phyloP scores from a whole-genome alignment of 2,329 filamentous ascomycete species.

The Hymenoscyphus linearis region DNA sequence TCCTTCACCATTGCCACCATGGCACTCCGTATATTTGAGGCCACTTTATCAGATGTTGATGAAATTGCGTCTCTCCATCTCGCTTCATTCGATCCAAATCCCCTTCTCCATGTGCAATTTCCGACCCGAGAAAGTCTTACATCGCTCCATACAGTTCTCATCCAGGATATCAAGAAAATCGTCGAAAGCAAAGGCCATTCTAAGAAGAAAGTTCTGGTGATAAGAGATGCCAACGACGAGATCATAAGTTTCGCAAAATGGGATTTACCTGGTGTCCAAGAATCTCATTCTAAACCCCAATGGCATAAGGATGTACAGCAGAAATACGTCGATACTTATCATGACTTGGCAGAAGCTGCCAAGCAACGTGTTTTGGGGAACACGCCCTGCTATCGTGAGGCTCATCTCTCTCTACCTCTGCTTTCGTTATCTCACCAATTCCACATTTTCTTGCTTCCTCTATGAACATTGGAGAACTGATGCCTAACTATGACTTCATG shows the following conservation, averaged over 20 bases:
- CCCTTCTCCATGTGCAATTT: constrained; percentile 26
- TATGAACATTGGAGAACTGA: not conserved
- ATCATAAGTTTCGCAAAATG: constrained; percentile 29
- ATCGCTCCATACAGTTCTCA: constrained; percentile 17
- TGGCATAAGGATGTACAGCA: constrained; percentile 20
- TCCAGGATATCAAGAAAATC: constrained; percentile 14
- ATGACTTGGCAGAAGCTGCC: constrained; percentile 16
- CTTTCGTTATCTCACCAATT: not conserved
- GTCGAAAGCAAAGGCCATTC: constrained; percentile 11
- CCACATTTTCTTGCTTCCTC: not conserved
- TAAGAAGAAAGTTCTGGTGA: constrained; percentile 20
- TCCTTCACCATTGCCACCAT: not conserved
- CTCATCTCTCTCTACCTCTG: not conserved
- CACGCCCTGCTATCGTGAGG: constrained; percentile 26
- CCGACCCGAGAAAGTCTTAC: constrained; percentile 19
- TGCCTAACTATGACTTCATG: not conserved
- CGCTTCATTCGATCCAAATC: constrained; percentile 27
- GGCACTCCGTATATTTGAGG: constrained; percentile 16
- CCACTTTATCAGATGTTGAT: constrained; percentile 20
- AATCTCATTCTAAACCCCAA: constrained; percentile 3
- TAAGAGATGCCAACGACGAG: constrained; percentile 18
- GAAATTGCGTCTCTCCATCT: constrained; percentile 28
- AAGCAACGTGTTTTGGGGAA: constrained; percentile 22
- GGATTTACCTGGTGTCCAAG: constrained; percentile 20
- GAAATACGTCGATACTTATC: constrained; percentile 21